Base-by-base conservation (phyloP, 306 rosid species). In the Argentina anserina region DNA sequence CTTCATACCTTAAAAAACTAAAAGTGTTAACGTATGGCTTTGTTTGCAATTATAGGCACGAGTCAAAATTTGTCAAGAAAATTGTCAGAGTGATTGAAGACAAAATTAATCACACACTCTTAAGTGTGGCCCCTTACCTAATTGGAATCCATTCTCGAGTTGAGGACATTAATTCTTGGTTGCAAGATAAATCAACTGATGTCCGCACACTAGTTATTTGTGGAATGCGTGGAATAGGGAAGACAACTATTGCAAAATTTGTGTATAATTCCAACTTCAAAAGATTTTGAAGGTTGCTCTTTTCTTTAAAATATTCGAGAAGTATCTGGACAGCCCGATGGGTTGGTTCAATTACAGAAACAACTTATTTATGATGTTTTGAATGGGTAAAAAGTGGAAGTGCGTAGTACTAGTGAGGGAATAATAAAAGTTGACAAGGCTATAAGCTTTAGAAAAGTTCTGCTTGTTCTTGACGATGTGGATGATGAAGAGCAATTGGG, bases 381-480 rank as follows among this genome's bases (percentile, higher is more conserved):
- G 47, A 7, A 1, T 34, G 23, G 73, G 23, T 3, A 21, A 3
- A n/a, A 69, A 6, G 17, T 69, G 21, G 0, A 69, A 21, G 12
- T 69, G 6, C 9, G 7, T 3, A 69, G 3, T 69, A 5, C 50
- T n/a, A 33, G 47, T 21, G 73, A 69, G 1, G 63, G 73, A 10
- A 69, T 69, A 23, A 6, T 4, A 7, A 69, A 8, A 47, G 36
- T 69, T 12, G 9, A 69, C 34, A 25, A 21, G 5, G 46, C 15
- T 11, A 5, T 69, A 34, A 1, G 73, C 23, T 12, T 23, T 34
- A 69, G 0, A 34, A 69, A 34, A 21, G 47, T 50, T 50, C 29
- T 69, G n/a, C 62, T 69, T 50, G 63, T 69, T 52, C 62, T 69
- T 1, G 73, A 69, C 21, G 58, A 50, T 7, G 26, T 50, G 12